Conservation (phyloP, 2,329 filamentous ascomycete genomes). For the Penicillium sp. region DNA sequence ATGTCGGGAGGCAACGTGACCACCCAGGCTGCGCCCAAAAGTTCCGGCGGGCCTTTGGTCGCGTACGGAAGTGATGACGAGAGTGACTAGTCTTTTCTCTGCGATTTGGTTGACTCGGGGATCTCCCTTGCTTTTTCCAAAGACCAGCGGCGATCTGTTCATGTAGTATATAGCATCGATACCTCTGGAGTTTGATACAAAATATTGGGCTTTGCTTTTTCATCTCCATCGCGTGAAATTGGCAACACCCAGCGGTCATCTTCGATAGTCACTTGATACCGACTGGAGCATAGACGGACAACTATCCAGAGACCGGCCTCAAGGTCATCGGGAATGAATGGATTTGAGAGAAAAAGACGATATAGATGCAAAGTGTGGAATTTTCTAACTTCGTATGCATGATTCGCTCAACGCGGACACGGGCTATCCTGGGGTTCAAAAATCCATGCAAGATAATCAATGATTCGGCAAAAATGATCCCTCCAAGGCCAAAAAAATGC, state of each 20-base stretch:
- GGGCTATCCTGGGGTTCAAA: neutral
- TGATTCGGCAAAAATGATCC: neutral
- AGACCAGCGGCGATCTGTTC: slow-evolving; percentile 8
- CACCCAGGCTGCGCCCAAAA: slow-evolving; percentile 40
- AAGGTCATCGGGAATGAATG: too few relatives aligned
- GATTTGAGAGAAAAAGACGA: too few relatives aligned
- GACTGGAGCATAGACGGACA: too few relatives aligned
- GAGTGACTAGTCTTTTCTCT: slow-evolving; percentile 45
- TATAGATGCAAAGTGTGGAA: too few relatives aligned
- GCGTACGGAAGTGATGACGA: slow-evolving; percentile 89
- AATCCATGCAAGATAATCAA: too few relatives aligned
- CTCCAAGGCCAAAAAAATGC: neutral
- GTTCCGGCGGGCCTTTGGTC: slow-evolving; percentile 64
- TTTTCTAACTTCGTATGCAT: too few relatives aligned
- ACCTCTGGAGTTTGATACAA: slow-evolving; percentile 16
- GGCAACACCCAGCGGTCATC: too few relatives aligned
- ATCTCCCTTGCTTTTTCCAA: neutral
- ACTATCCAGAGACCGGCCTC: too few relatives aligned
- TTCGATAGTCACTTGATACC: too few relatives aligned
- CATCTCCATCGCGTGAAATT: neutral
- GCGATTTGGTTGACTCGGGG: neutral
- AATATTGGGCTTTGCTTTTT: neutral
- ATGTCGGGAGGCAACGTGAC: slow-evolving; percentile 40
- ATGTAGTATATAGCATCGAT: slow-evolving; percentile 32
- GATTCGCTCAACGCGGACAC: neutral